Evolutionary conservation across 495 filamentous ascomycete species (phyloP).

Genomic region (Penicillium cosmopolitanum): DNA sequence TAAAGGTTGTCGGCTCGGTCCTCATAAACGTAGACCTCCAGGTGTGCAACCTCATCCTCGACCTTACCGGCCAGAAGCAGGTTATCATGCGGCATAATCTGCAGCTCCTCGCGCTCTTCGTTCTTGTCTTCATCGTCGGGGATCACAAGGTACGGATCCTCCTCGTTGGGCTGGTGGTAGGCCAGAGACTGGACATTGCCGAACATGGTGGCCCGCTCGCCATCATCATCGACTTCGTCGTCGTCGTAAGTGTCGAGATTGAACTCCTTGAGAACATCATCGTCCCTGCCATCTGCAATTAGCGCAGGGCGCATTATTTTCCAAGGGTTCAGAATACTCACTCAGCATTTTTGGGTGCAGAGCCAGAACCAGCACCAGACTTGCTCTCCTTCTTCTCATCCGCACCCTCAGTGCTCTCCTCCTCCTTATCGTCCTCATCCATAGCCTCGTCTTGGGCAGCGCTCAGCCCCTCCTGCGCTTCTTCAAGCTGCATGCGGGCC

Average conservation of each 20-base stretch:
- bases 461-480: slow-evolving; percentile 83
- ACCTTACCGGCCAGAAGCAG: slow-evolving; percentile 88
- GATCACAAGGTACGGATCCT: slow-evolving; percentile 95
- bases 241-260: slow-evolving; percentile 94
- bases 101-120: slow-evolving; percentile 91
- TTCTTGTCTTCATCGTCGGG: slow-evolving; percentile 68
- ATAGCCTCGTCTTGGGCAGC: slow-evolving; percentile 56
- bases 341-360: slow-evolving; percentile 24
- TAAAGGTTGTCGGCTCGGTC: slow-evolving; percentile 93
- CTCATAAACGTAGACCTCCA: slow-evolving; percentile 98
- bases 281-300: slow-evolving; percentile 54
- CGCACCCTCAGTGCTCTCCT: slow-evolving; percentile 28
- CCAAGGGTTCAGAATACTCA: slow-evolving; percentile 15
- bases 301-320: slow-evolving; percentile 11
- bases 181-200: slow-evolving; percentile 90
- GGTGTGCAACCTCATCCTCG: slow-evolving; percentile 94
- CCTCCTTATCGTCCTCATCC: slow-evolving; percentile 39
- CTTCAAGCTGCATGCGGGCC: slow-evolving; percentile 88
- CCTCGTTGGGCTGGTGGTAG: slow-evolving; percentile 89
- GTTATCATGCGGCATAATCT: slow-evolving; percentile 92
- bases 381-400: slow-evolving; percentile 23
- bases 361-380: slow-evolving; percentile 23
- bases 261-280: slow-evolving; percentile 93
- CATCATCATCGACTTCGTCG: slow-evolving; percentile 68
- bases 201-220: slow-evolving; percentile 84